phyloP scores from a whole-genome alignment of 2,329 filamentous ascomycete species.

The Lecanicillium sp. region DNA sequence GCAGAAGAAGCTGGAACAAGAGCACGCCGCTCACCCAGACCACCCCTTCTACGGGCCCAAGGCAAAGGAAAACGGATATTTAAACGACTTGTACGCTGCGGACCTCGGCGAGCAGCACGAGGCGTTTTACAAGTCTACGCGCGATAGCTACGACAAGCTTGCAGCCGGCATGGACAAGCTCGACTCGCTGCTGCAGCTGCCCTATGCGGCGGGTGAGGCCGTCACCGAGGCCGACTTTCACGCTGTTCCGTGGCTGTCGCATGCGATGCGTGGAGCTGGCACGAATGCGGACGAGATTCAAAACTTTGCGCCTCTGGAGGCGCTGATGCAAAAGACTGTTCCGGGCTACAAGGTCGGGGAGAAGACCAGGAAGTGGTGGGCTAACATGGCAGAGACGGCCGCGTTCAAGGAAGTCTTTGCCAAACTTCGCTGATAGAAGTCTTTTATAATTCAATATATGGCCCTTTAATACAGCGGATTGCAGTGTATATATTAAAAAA shows the following conservation, averaged over 20 bases:
- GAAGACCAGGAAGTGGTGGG: conserved; percentile 8
- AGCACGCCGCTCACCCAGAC: conserved; percentile 7
- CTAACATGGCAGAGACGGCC: conserved; percentile 2
- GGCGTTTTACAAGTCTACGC: conserved; percentile 8
- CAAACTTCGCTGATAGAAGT: conserved; percentile 8
- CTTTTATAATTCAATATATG: too few species aligned
- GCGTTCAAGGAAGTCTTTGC: conserved; percentile 9
- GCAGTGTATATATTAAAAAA: too few species aligned
- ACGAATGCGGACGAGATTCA: not conserved
- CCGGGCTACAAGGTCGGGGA: conserved; percentile 6
- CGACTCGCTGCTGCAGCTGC: conserved; percentile 11
- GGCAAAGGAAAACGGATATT: conserved; percentile 8
- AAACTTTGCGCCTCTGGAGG: conserved; percentile 3
- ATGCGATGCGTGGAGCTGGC: conserved; percentile 9
- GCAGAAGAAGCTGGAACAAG: conserved; percentile 10
- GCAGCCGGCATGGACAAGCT: conserved; percentile 11
- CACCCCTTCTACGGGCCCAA: conserved; percentile 14
- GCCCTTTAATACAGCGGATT: too few species aligned
- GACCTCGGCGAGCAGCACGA: conserved; percentile 4
- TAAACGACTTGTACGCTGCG: conserved; percentile 8
- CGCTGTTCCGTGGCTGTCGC: conserved; percentile 11
- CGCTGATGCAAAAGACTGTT: conserved; percentile 1
- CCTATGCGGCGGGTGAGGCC: conserved; percentile 11
- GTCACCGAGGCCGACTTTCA: conserved; percentile 14
- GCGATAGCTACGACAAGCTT: conserved; percentile 5